Conservation (phyloP, 2,329 filamentous ascomycete genomes). For the Beauveria pseudobassiana region DNA sequence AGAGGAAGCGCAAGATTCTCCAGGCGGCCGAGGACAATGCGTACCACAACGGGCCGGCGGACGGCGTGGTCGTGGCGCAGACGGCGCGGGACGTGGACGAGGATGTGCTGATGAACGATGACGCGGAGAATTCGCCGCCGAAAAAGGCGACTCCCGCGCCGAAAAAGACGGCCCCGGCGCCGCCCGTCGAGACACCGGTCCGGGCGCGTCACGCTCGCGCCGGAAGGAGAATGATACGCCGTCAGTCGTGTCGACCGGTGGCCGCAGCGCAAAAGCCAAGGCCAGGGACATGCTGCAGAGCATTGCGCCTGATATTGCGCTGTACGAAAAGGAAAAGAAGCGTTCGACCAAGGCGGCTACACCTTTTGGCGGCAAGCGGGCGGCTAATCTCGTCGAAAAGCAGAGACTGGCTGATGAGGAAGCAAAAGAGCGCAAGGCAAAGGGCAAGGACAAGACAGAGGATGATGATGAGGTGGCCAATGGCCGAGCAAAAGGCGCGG, state of each 20-base stretch:
- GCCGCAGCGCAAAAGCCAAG: conserved; percentile 81
- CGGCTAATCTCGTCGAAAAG: conserved; percentile 51
- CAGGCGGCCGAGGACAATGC: conserved; percentile 45
- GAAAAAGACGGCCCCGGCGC: background rate
- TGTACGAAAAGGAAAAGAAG: conserved; percentile 93
- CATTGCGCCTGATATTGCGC: conserved; percentile 73
- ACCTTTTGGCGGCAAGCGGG: conserved; percentile 56
- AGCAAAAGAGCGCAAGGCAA: conserved; percentile 33
- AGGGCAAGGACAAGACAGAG: conserved; percentile 14
- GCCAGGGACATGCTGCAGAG: conserved; percentile 71
- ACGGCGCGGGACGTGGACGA: conserved; percentile 28
- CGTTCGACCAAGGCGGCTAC: conserved; percentile 45
- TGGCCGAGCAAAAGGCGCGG: conserved; percentile 56
- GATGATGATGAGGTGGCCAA: conserved; percentile 33
- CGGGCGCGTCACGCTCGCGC: conserved; percentile 38
- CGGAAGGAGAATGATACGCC: conserved; percentile 79
- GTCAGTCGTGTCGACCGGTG: conserved; percentile 56
- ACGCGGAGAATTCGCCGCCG: conserved; percentile 26
- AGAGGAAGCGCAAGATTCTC: conserved; percentile 42
- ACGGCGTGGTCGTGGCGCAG: conserved; percentile 38
- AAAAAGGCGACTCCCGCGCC: background rate
- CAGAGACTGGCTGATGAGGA: conserved; percentile 18
- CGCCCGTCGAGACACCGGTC: conserved; percentile 30
- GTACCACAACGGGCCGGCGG: conserved; percentile 37
- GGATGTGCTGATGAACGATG: conserved; percentile 38